Conservation (phyloP, 106 monocot genomes). For the Dendrobium catenatum region DNA sequence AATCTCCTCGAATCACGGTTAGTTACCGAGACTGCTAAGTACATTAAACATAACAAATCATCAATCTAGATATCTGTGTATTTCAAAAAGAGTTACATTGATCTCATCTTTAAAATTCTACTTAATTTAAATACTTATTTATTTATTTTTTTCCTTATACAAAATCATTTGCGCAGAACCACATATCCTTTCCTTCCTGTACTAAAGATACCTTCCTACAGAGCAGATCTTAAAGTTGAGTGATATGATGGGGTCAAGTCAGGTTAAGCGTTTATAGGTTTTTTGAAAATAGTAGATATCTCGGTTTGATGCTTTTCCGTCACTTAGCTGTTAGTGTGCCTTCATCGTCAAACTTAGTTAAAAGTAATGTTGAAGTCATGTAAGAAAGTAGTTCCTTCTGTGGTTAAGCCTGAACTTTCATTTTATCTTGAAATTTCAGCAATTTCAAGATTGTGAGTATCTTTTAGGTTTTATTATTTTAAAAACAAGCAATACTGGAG, state of each 20-base stretch:
- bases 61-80: background rate
- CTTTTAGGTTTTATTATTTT: background rate
- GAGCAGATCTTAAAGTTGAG: background rate
- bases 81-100: background rate
- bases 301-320: background rate
- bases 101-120: background rate
- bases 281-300: background rate
- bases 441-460: background rate
- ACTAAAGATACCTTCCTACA: background rate
- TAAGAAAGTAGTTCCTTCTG: background rate
- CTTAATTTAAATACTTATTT: background rate
- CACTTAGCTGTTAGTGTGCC: background rate
- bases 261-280: background rate
- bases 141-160: background rate
- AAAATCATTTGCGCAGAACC: background rate
- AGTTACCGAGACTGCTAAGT: slow-evolving; percentile 17
- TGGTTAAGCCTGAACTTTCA: background rate
- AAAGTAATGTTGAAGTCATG: background rate
- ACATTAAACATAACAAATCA: background rate
- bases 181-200: background rate
- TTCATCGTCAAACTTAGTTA: background rate
- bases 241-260: background rate
- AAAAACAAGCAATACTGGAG: background rate
- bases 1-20: slow-evolving; percentile 64
- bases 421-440: background rate